Evolutionary conservation across 1,284 basidiomycete species (phyloP).

Genomic region (Microbotryum violaceum): DNA sequence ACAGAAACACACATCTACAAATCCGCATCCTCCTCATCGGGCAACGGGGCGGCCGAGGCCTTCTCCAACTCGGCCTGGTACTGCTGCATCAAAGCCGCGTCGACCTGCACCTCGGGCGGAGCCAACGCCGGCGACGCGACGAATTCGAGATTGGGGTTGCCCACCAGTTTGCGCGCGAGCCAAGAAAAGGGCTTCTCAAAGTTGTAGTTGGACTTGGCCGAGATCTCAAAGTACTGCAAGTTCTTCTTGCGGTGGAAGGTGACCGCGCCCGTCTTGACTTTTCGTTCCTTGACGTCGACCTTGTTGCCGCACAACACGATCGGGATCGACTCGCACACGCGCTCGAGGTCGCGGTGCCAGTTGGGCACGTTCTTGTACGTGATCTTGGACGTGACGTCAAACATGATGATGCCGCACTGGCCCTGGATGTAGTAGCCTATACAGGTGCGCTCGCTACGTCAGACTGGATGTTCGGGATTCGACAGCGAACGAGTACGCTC

Average conservation of each 20-base stretch:
- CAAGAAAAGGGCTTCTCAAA: slow-evolving; percentile 99
- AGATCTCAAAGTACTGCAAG: slow-evolving; percentile 99
- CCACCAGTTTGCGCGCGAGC: slow-evolving; percentile 96
- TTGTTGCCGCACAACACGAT: slow-evolving; percentile 99
- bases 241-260: slow-evolving; percentile 99
- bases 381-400: slow-evolving; percentile 98
- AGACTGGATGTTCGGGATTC: too few relatives aligned
- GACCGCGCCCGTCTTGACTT: slow-evolving; percentile 95
- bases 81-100: slow-evolving; percentile 68
- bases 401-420: slow-evolving; percentile 99
- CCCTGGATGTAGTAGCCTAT: slow-evolving; percentile 85
- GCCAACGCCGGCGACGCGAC: slow-evolving; percentile 93
- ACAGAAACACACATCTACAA: not conserved
- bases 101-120: slow-evolving; percentile 86
- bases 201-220: slow-evolving; percentile 99
- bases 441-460: too few relatives aligned
- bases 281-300: slow-evolving; percentile 99
- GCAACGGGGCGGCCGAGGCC: slow-evolving; percentile 48
- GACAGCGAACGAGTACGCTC: too few relatives aligned
- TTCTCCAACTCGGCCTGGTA: slow-evolving; percentile 71
- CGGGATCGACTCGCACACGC: slow-evolving; percentile 98
- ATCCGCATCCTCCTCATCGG: slow-evolving; percentile 48
- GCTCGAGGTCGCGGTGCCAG: slow-evolving; percentile 93
- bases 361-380: slow-evolving; percentile 99
- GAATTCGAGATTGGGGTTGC: slow-evolving; percentile 84